Base-by-base conservation (phyloP, 2,329 filamentous ascomycete genomes). In the Diaporthe citrichinensis region DNA sequence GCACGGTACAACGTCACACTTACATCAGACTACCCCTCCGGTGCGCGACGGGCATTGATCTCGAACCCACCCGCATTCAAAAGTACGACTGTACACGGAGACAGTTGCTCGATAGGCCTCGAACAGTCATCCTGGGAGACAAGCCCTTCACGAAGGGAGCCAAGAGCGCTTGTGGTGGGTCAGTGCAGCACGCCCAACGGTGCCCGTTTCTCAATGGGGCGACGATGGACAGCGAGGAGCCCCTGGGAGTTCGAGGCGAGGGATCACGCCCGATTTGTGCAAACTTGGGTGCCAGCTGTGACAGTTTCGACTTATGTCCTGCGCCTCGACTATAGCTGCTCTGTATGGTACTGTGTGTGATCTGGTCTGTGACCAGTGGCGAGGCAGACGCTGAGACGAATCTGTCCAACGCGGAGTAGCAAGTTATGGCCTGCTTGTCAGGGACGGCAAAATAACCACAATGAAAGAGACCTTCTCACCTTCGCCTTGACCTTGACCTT, bases 1-100 rank as follows among this genome's bases (percentile, higher is more conserved):
- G 36, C 65, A 53, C 31, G n/a, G 65, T 28, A 39, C 46, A 53
- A 68, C 65, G 62, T 68, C 62, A 68, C 65, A 12, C 65, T 68
- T 68, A 39, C 65, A 53, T 68, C 65, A 68, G 31, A 28, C 23
- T 17, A 2, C n/a, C 20, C 31, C 36, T 28, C 36, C 25, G 58
- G 23, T 15, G 12, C 58, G 14, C 36, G 36, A 9, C 9, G 58
- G 23, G 57, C 57, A 59, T 59, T 59, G 57, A 59, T 59, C 2
- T 41, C 36, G 58, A 61, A 39, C 14, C 46, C 65, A 53, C 31
- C 31, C 23, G 46, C 65, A 28, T 20, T 23, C n/a, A 20, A 68
- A 25, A 39, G 8, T 36, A 12, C 46, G 1, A 31, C 23, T 53
- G n/a, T 46, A 20, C 65, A 20, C 23, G 46, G 65, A 36, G n/a